phyloP scores from a whole-genome alignment of 2,329 filamentous ascomycete genomes.

The Dothideomycetes sp. region DNA sequence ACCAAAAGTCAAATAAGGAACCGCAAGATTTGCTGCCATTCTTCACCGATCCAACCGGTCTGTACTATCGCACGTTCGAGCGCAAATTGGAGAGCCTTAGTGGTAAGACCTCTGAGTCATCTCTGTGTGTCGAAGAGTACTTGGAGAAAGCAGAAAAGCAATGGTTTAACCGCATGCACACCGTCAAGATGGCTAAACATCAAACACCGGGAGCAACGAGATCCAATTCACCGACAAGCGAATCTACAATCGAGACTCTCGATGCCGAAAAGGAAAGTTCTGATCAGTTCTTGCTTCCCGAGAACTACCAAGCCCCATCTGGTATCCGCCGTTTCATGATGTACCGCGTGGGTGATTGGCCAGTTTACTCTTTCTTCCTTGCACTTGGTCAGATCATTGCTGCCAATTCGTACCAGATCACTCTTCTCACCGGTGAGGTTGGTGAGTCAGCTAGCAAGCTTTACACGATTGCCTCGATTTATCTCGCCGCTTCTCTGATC shows the following conservation, averaged over 20 bases:
- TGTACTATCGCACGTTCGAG: conserved; percentile 52
- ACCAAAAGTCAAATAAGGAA: conserved; percentile 52
- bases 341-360: conserved; percentile 54
- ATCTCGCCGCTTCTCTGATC: conserved; percentile 47
- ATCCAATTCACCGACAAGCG: conserved; percentile 30
- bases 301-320: conserved; percentile 47
- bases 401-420: conserved; percentile 59
- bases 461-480: conserved; percentile 52
- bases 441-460: conserved; percentile 51
- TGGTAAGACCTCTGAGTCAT: conserved; percentile 48
- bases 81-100: conserved; percentile 47
- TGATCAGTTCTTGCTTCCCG: conserved; percentile 48
- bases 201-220: conserved; percentile 25
- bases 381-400: conserved; percentile 55
- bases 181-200: conserved; percentile 48
- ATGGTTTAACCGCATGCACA: conserved; percentile 53
- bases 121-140: conserved; percentile 57
- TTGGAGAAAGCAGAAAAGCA: conserved; percentile 57
- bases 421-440: conserved; percentile 54
- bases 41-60: conserved; percentile 56
- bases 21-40: conserved; percentile 59
- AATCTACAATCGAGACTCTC: conserved; percentile 33
- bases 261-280: conserved; percentile 30
- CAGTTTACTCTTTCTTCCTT: conserved; percentile 52
- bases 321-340: conserved; percentile 48